These are phyloP conservation scores for Pichia sp. DNA, from an alignment of 1,139 yeast genomes.

Conservation along the genomic window DNA sequence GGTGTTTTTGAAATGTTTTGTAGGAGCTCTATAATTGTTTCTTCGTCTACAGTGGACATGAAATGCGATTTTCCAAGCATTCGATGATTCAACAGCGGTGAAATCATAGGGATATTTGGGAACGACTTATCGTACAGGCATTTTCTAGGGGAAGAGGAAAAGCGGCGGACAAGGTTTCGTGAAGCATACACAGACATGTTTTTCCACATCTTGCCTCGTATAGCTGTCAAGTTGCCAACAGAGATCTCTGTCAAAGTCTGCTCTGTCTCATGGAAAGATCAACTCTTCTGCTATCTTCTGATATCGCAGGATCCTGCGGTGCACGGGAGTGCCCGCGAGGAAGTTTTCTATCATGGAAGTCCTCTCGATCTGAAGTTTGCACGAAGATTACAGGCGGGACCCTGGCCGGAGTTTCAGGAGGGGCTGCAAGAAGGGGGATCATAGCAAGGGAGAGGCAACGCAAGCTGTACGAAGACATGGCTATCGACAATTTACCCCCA, in stretches of 20 bases:
- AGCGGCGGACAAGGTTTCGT: neutral
- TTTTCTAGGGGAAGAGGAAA: neutral
- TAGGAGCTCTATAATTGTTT: conserved; percentile 21
- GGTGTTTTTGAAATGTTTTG: conserved; percentile 20
- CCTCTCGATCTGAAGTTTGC: neutral
- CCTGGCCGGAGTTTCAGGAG: too few relatives aligned
- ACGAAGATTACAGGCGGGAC: neutral
- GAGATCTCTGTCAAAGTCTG: too few relatives aligned
- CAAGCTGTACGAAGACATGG: conserved; percentile 14
- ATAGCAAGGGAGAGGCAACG: too few relatives aligned
- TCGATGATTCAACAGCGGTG: conserved; percentile 13
- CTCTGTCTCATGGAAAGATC: too few relatives aligned
- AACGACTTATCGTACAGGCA: neutral
- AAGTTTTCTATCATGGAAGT: neutral
- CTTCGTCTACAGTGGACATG: conserved; percentile 17
- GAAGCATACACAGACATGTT: neutral
- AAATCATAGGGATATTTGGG: conserved; percentile 10
- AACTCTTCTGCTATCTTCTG: too few relatives aligned
- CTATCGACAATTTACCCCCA: conserved; percentile 41
- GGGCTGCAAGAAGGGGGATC: neutral
- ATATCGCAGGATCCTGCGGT: neutral
- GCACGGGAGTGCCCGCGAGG: neutral
- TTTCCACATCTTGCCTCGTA: neutral
- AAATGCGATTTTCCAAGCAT: conserved; percentile 15
- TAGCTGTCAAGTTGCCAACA: too few relatives aligned